Base-by-base conservation (phyloP, 495 filamentous ascomycete genomes). In the Evansstolkia leycettana region DNA sequence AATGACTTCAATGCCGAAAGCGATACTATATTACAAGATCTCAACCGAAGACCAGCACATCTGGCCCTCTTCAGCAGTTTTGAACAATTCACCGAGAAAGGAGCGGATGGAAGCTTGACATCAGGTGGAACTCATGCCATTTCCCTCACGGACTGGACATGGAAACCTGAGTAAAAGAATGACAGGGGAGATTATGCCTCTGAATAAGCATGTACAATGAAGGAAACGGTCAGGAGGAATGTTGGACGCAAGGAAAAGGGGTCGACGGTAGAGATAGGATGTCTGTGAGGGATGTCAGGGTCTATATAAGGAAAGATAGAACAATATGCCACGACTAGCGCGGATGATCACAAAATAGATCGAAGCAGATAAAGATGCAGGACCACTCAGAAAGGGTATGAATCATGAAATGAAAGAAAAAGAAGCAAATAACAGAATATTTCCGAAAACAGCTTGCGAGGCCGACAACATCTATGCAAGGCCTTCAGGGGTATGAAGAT, bases 401-500 rank as follows among this genome's bases (percentile, higher is more conserved):
- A 35, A 10, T 17, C 29, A 39, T 12, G 15, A 54, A 58, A 50
- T 24, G 34, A 48, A 42, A 24, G 13, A 36, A 37, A 45, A 32
- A 43, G 45, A 40, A 47, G 39, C 43, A 54, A 30, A 36, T 17
- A 9, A 41, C 44, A 43, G 40, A 32, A 36, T 35, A 41, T 42
- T 43, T 39, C 39, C 44, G 47, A 50, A 51, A 55, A 51, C 46
- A 52, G 41, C 28, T 39, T 58, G 55, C 60, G 46, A 64, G 57
- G 59, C 59, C 57, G 44, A 43, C 48, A 51, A 47, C 46, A 57
- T 62, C 58, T 64, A 58, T 57, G 41, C 33, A 54, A 40, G 50
- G 54, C 60, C 51, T 61, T 43, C 53, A 43, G 57, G 52, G 60
- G 60, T 64, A 64, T 64, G 60, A 58, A 48, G 35, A 49, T 33